A percentile compares a stretch with the other conserved stretches of the same genome.
Evolutionary conservation across 495 filamentous ascomycete species (phyloP).

Genomic region (Lichenothelia convexa): DNA sequence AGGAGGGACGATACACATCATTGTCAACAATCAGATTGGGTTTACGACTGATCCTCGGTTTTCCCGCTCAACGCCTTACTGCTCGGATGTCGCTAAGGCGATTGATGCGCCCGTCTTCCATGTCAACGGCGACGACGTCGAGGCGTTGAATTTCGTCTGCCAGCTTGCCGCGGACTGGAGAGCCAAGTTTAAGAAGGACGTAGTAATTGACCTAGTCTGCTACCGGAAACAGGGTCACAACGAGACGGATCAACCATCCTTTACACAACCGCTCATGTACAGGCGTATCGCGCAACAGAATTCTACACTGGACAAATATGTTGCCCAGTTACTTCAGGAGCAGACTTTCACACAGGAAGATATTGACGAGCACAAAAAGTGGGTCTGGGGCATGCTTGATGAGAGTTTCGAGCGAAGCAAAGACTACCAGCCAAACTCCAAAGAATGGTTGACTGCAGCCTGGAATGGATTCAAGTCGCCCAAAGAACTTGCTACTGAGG

Average conservation of each 20-base stretch:
- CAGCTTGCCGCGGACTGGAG: constrained; percentile 94
- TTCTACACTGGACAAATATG: constrained; percentile 68
- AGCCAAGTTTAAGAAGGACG: constrained; percentile 91
- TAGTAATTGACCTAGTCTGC: constrained; percentile 95
- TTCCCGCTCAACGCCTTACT: constrained; percentile 92
- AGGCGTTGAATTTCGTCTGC: constrained; percentile 96
- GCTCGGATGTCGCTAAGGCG: constrained; percentile 95
- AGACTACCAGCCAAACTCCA: constrained; percentile 89
- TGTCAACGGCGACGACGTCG: constrained; percentile 95
- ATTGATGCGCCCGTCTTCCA: constrained; percentile 98
- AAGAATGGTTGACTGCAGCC: constrained; percentile 95
- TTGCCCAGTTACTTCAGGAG: constrained; percentile 71
- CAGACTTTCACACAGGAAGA: constrained; percentile 93
- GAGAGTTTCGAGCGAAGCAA: constrained; percentile 93
- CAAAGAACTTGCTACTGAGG: constrained; percentile 89
- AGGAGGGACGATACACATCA: constrained; percentile 88
- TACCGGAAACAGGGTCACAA: constrained; percentile 99
- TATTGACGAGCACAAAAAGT: constrained; percentile 96
- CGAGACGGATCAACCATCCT: constrained; percentile 96
- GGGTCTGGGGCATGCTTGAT: constrained; percentile 98
- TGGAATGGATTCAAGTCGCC: constrained; percentile 99
- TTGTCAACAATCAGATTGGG: constrained; percentile 99
- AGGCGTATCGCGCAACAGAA: constrained; percentile 75
- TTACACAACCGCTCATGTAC: constrained; percentile 99
- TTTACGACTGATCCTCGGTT: constrained; percentile 99